phyloP scores from a whole-genome alignment of 2,329 filamentous ascomycete species.

The Scorias spongiosa region DNA sequence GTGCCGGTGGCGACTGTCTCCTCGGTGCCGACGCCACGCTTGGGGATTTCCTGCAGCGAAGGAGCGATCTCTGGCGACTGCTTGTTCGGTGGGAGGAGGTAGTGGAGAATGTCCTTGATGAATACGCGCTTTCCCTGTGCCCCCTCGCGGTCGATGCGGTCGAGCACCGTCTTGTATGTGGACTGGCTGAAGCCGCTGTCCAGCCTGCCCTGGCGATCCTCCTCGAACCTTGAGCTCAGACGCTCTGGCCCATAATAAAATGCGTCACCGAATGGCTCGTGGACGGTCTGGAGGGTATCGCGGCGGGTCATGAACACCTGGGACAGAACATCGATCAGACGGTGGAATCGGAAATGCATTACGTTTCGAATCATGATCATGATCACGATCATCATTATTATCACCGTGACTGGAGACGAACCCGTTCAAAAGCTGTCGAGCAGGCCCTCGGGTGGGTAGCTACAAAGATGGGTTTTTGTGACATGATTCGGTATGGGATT shows the following conservation, averaged over 20 bases:
- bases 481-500: constrained; percentile 36
- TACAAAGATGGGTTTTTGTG: constrained; percentile 72
- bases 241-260: constrained; percentile 93
- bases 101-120: constrained; percentile 96
- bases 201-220: constrained; percentile 41
- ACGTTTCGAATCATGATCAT: constrained; percentile 3
- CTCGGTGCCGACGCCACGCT: constrained; percentile 44
- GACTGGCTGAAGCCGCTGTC: constrained; percentile 52
- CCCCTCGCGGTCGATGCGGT: constrained; percentile 55
- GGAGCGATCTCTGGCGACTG: constrained; percentile 57
- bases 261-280: constrained; percentile 93
- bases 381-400: no score
- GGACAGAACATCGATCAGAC: neutral
- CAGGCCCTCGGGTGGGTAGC: constrained; percentile 89
- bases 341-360: neutral
- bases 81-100: constrained; percentile 62
- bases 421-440: constrained; percentile 93
- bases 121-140: constrained; percentile 81
- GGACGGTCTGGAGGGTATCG: constrained; percentile 66
- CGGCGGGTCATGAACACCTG: constrained; percentile 93
- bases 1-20: constrained; percentile 4
- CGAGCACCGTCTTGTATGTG: constrained; percentile 64
- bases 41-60: constrained; percentile 46
- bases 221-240: constrained; percentile 61
- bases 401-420: constrained; percentile 32